Evolutionary conservation across 805 yeast genomes (phyloP).

Genomic region (Saturnispora galanensis): DNA sequence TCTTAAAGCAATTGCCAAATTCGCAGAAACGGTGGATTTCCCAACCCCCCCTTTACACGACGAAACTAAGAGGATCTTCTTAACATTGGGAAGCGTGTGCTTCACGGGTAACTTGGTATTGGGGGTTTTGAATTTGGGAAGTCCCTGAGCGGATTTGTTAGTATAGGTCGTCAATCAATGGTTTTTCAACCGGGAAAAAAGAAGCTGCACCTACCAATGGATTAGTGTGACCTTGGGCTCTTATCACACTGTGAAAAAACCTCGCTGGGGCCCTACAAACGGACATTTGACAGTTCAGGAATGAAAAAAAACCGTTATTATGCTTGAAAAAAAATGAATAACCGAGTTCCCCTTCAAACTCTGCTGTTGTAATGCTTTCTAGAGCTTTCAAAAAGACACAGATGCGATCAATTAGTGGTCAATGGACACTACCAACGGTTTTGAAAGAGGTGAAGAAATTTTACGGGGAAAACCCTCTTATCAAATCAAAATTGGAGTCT

Average conservation of each 20-base stretch:
- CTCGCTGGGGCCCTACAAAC: conserved; percentile 2
- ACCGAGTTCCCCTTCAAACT: neutral
- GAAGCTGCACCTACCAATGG: conserved; percentile 38
- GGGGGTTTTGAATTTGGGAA: conserved; percentile 32
- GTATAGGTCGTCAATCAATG: conserved; percentile 2
- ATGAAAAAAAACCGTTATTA: neutral
- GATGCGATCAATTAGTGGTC: neutral
- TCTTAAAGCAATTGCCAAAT: conserved; percentile 55
- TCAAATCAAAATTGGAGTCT: conserved; percentile 13
- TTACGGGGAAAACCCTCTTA: conserved; percentile 10
- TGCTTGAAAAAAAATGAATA: neutral
- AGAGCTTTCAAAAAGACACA: neutral
- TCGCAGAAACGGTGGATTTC: conserved; percentile 64
- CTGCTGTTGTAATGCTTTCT: neutral
- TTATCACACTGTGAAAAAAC: conserved; percentile 2
- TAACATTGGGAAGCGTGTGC: conserved; percentile 49
- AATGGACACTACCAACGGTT: neutral
- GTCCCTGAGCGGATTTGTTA: conserved; percentile 26
- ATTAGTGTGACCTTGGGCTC: conserved; percentile 31
- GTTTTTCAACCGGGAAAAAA: neutral
- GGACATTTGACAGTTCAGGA: neutral
- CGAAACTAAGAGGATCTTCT: conserved; percentile 52
- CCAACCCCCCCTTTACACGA: conserved; percentile 83
- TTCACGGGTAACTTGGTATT: conserved; percentile 44
- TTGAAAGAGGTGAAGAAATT: conserved; percentile 4